Conservation (phyloP, 805 yeast genomes). For the Cyberlindnera americana region DNA sequence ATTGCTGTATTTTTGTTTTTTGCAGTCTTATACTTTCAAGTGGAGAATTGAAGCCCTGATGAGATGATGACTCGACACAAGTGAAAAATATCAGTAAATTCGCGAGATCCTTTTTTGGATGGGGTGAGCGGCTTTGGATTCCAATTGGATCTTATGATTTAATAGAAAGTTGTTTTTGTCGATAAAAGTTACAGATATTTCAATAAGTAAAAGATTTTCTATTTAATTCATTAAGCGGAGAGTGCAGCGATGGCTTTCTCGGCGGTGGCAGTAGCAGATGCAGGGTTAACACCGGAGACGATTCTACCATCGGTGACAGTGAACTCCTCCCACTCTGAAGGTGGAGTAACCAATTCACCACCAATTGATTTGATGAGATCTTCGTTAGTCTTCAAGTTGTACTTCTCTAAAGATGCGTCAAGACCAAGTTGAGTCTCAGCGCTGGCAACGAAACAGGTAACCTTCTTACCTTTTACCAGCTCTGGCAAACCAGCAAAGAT, state of each 20-base stretch:
- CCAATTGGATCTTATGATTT: too few species aligned
- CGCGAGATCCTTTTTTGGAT: background rate
- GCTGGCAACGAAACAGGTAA: constrained; percentile 57
- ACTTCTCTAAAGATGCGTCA: constrained; percentile 9
- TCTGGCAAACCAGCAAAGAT: constrained; percentile 49
- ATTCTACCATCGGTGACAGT: constrained; percentile 52
- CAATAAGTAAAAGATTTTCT: background rate
- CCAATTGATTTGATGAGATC: constrained; percentile 37
- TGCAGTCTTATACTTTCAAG: too few species aligned
- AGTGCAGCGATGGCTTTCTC: constrained; percentile 31
- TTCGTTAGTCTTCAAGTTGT: constrained; percentile 36
- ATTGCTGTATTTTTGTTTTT: background rate
- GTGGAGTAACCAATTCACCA: constrained; percentile 44
- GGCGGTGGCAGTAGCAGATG: constrained; percentile 50
- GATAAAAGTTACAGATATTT: too few species aligned
- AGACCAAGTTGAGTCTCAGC: constrained; percentile 40
- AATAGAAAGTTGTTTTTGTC: too few species aligned
- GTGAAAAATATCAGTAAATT: constrained; percentile 1
- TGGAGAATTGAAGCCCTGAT: too few species aligned
- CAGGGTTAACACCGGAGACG: constrained; percentile 67
- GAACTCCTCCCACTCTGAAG: constrained; percentile 49
- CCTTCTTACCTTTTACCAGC: constrained; percentile 47
- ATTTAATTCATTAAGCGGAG: background rate
- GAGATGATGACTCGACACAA: constrained; percentile 1
- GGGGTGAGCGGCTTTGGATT: too few species aligned